Base-by-base conservation (phyloP, 257 asterid species). In the Solanum chiquidenum region DNA sequence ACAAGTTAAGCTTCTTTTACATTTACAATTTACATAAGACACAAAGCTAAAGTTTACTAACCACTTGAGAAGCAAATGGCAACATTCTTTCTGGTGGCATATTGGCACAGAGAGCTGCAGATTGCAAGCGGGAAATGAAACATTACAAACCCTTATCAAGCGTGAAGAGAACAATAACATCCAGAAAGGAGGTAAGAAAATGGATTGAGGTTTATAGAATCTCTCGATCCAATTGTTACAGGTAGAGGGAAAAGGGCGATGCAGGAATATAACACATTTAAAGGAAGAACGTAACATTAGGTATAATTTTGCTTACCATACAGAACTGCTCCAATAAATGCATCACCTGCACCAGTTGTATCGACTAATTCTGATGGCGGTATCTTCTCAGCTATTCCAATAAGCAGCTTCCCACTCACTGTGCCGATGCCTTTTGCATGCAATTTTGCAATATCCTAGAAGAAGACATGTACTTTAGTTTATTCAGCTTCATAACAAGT, bases 1-100 rank as follows among this genome's bases (percentile, higher is more conserved):
- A 58, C 2, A 33, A 64, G 60, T 90, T 49, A 69, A 69, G 80
- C 46, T 64, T 27, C 49, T 35, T 27, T 60, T 25, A n/a, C 40
- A 35, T 37, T 77, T 42, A 40, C 84, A 13, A 79, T 49, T 3
- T 13, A 10, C 31, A 9, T 0, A 8, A 8, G 31, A 82, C 68
- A 29, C 21, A 33, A 73, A 42, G 86, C 14, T 74, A 0, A 31
- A 66, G 18, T 79, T 16, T 29, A 92, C 98, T 92, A 31, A 97
- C 99, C 99, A 97, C 99, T 93, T 94, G 98, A 89, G 98, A 92
- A 69, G 99, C 99, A 90, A 97, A 97, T 87, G 98, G 93, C 89
- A 97, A 55, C 98, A 95, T 94, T 90, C 86, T 92, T 90, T 95
- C 99, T 27, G 96, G 94, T 6, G 95, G 94, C 99, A 97, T 97